Base-by-base conservation (phyloP, 2,329 filamentous ascomycete species). In the Ophiostoma quercus region DNA sequence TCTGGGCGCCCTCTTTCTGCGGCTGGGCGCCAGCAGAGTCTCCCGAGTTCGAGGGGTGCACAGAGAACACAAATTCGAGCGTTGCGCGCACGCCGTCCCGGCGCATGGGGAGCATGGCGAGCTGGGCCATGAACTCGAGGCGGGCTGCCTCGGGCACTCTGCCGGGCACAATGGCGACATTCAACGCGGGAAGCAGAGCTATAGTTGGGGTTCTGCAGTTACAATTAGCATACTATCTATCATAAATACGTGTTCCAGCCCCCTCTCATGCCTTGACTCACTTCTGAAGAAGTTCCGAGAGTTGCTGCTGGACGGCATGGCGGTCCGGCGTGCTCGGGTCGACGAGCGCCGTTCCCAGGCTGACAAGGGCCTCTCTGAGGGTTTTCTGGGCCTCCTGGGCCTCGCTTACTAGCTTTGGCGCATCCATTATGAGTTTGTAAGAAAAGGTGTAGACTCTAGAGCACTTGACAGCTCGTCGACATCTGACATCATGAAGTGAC, bases 51-150 rank as follows among this genome's bases (percentile, higher is more conserved):
- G 84, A 83, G 0, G 89, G 85, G 72, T 91, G 89, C 7, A 90
- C 87, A 1, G 88, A 84, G 70, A 91, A 89, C 47, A 92, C 82
- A 75, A 92, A 92, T 75, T 92, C 89, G 72, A 92, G 81, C 0
- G 87, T 89, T 34, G 86, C 84, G 43, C 89, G 84, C 16, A 92
- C 87, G 22, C 90, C 90, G 72, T 87, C 83, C 2, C 80, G 79
- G 3, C 89, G 82, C 34, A 91, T 80, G 0, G 90, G 89, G 11
- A 92, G 75, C 14, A 82, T 76, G 1, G 88, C 87, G 63, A 92
- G 81, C 14, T 84, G 81, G 70, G 82, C 82, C 74, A 88, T 81
- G 1, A 92, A 76, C 60, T 82, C 82, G 22, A 82, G 74, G 62
- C 84, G 84, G n/a, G 91, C 80, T 87, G 87, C 90, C 76, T 78